Evolutionary conservation across 2,329 filamentous ascomycete species (phyloP), one percentile per base, ranked within the genome.

Genomic region (Cercospora sp.): DNA sequence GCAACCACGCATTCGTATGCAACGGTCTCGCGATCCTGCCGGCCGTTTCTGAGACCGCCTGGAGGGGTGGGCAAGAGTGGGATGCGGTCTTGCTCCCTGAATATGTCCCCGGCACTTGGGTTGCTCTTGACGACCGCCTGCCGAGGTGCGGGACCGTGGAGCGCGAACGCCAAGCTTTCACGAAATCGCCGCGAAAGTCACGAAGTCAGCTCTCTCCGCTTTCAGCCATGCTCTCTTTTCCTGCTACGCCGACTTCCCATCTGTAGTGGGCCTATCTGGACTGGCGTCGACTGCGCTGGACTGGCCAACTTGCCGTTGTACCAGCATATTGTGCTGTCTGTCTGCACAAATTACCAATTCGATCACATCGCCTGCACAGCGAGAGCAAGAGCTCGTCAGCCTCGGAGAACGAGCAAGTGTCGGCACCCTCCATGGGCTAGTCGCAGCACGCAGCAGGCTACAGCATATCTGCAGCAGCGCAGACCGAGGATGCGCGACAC

Each of bases 31-130:
- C 33, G 62, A 58, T 42, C 62, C 36, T 58, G 51, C 62, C 62
- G 62, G 26, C 62, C 62, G 62, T 64, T 28, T 58, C 31, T 28
- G 62, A 42, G 62, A 31, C 62, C 62, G 62, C 62, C 13, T 48
- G 28, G 18, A 36, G 28, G 18, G 28, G 16, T 18, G 55, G 30
- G 55, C 55, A 36, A 36, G 55, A 36, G 30, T 13, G 20, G 48
- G 48, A 26, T 55, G 48, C 12, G 48, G 20, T 26, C 20, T 55
- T 28, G 48, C 48, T 55, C 42, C 23, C 23, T 55, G 23, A 55
- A 9, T 28, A 26, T 55, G 42, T 48, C 36, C 36, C 36, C 36
- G 36, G 36, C 53, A 57, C 28, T 20, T 30, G 28, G 18, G 55
- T 59, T 59, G n/a, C 55, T 26, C 55, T 59, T 26, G 28, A 59